Percentiles rank a stretch among this genome's conserved stretches.
Conservation (phyloP, 768 basidiomycete genomes). For the Tephrocybe sp. region DNA sequence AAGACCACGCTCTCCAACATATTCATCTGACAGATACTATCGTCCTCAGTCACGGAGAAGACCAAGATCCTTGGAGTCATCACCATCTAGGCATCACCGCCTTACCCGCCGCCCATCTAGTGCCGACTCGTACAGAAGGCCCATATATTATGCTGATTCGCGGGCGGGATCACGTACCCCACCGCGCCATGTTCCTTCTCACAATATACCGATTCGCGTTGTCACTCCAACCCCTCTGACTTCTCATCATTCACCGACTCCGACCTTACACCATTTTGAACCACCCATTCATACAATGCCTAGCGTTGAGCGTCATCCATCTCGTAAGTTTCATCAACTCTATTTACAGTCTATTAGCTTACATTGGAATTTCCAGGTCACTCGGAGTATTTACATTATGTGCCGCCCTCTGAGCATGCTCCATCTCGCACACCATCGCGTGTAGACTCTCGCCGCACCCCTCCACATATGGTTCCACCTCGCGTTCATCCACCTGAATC, state of each 20-base stretch:
- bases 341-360: neutral
- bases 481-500: neutral
- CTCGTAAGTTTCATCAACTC: constrained; percentile 9
- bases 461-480: neutral
- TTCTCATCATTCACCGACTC: constrained; percentile 12
- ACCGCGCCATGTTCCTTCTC: neutral
- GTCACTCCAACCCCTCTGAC: constrained; percentile 12
- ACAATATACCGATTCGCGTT: constrained; percentile 13
- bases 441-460: neutral
- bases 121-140: no score
- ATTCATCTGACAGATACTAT: no score
- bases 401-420: neutral
- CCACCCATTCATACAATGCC: constrained; percentile 4
- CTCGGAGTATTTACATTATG: constrained; percentile 8
- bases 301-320: neutral
- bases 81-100: no score
- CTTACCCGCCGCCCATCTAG: no score
- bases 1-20: no score
- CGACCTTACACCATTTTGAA: constrained; percentile 12
- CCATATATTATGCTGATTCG: no score
- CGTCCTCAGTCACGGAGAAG: no score
- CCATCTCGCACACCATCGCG: constrained; percentile 2
- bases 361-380: neutral
- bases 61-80: no score
- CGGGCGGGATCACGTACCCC: neutral